Percentiles rank a stretch among this genome's conserved stretches.
Evolutionary conservation across 1,139 yeast species (phyloP).

Genomic region (Blastobotrys capitulatus): DNA sequence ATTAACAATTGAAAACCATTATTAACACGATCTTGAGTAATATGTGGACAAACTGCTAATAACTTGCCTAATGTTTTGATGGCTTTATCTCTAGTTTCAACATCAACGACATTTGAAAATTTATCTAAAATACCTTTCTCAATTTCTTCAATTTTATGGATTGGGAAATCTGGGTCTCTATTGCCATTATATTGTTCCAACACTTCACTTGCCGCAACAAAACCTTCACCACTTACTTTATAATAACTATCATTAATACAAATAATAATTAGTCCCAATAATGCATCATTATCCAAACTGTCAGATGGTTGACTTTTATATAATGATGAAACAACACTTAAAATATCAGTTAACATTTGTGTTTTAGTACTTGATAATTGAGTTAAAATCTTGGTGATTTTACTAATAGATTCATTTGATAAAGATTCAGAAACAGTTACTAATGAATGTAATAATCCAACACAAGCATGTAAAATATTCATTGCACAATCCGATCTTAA

Average conservation of each 20-base stretch:
- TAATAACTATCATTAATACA: constrained; percentile 46
- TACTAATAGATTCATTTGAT: constrained; percentile 12
- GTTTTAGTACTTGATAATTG: constrained; percentile 13
- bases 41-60: constrained; percentile 3
- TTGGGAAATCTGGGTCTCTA: constrained; percentile 7
- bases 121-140: constrained; percentile 34
- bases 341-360: constrained; percentile 21
- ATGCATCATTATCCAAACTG: constrained; percentile 23
- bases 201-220: constrained; percentile 37
- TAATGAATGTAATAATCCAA: constrained; percentile 17
- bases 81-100: constrained; percentile 48
- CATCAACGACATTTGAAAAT: constrained; percentile 40
- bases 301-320: constrained; percentile 16
- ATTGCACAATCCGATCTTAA: constrained; percentile 15
- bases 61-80: constrained; percentile 35
- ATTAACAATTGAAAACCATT: constrained; percentile 21
- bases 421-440: constrained; percentile 16
- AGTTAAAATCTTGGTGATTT: constrained; percentile 13
- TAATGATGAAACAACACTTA: constrained; percentile 20
- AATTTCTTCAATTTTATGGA: constrained; percentile 15
- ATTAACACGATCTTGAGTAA: constrained; percentile 12
- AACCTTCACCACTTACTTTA: constrained; percentile 48
- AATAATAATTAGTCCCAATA: constrained; percentile 37
- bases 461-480: constrained; percentile 17
- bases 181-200: neutral